These are phyloP conservation scores for Isoetes engelmannii DNA, from an alignment of 83 land plant species.

Conservation along the genomic window DNA sequence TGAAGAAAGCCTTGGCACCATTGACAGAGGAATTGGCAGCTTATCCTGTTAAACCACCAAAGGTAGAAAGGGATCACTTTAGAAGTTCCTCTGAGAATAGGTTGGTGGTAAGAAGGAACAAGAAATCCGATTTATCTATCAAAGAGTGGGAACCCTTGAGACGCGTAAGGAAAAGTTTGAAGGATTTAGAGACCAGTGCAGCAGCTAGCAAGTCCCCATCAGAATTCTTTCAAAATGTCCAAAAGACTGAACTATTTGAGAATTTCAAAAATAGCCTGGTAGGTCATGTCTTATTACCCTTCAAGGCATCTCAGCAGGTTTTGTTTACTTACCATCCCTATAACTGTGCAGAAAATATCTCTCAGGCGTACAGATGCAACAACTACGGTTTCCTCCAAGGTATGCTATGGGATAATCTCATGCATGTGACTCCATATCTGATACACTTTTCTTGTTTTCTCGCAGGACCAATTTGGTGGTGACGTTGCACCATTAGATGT, in stretches of 20 bases:
- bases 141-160: constrained; percentile 72
- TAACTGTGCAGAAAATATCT: constrained; percentile 10
- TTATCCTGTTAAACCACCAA: constrained; percentile 14
- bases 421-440: too few relatives aligned
- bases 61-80: constrained; percentile 31
- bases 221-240: constrained; percentile 42
- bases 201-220: constrained; percentile 26
- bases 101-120: constrained; percentile 24
- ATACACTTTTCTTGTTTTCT: too few relatives aligned
- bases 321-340: too few relatives aligned
- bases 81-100: constrained; percentile 9
- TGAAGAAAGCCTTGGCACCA: constrained; percentile 36
- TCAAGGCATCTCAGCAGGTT: too few relatives aligned
- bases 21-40: constrained; percentile 13
- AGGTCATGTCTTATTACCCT: not conserved
- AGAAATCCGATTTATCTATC: constrained; percentile 19
- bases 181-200: constrained; percentile 51
- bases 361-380: constrained; percentile 2
- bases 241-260: constrained; percentile 50
- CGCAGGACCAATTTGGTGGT: constrained; percentile 21
- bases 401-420: too few relatives aligned
- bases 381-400: too few relatives aligned
- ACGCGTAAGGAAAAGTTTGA: constrained; percentile 47
- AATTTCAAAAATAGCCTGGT: constrained; percentile 62
- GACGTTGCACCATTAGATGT: constrained; percentile 80